Evolutionary conservation across 306 rosid species (phyloP).

Genomic region (Macrotyloma uniflorum): DNA sequence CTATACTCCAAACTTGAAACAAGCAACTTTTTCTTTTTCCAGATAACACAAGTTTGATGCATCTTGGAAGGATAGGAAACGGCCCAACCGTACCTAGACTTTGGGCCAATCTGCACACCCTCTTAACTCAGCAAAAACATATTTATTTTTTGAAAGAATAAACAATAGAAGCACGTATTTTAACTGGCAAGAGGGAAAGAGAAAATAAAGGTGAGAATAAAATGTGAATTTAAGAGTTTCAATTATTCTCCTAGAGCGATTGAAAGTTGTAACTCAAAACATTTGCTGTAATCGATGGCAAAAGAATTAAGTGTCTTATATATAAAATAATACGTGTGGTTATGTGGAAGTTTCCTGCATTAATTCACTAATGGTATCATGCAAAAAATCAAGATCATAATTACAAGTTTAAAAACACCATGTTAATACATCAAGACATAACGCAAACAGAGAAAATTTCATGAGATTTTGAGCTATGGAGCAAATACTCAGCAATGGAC

Average conservation of each 20-base stretch:
- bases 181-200: no score
- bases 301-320: not conserved
- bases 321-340: no score
- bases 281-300: not conserved
- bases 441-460: no score
- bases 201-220: no score
- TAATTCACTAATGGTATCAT: not conserved
- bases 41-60: not conserved
- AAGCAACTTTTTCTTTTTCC: no score
- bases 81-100: no score
- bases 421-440: no score
- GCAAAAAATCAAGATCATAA: not conserved
- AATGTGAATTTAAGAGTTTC: not conserved
- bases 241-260: not conserved
- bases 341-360: not conserved
- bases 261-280: constrained; percentile 16
- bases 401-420: not conserved
- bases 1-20: not conserved
- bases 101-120: no score
- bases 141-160: no score
- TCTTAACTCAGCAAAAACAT: no score
- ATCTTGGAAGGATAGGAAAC: no score
- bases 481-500: constrained; percentile 4
- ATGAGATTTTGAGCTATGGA: not conserved
- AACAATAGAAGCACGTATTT: no score